Base-by-base conservation (phyloP, 2,329 filamentous ascomycete genomes). In the Alternaria triticimaculans region DNA sequence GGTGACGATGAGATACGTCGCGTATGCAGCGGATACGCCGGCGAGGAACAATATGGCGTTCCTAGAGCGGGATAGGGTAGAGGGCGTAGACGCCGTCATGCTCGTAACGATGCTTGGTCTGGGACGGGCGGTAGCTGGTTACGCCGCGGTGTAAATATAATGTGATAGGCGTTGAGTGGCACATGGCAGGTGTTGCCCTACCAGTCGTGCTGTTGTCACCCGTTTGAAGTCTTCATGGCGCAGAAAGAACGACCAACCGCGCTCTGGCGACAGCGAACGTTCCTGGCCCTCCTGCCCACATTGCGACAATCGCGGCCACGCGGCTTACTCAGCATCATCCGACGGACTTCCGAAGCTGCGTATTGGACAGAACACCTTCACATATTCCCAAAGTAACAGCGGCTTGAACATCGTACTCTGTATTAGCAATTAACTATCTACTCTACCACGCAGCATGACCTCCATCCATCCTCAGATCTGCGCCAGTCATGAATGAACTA, bases 1-100 rank as follows among this genome's bases (percentile, higher is more conserved):
- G 59, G 71, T 78, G 76, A 89, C 91, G 69, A 88, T 80, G 60
- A 88, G 85, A 74, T 88, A 92, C 60, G 86, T 84, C 58, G 87
- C 80, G 53, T 86, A 88, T 11, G 83, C 84, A 46, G 87, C 86
- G 2, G 87, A 86, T 49, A 88, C 76, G 49, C 85, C 85, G 41
- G 88, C 87, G 23, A 88, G 68, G 55, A 87, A 83, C 57, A 91
- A 82, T 60, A 87, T 84, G 60, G 76, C 76, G 41, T 89, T 80
- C 43, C 78, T 76, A 66, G 81, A 82, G 59, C 80, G 80, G 44
- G 79, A 74, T 51, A 79, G 60, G 50, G 78, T 72, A 45, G 72
- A 74, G 21, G 76, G 72, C 15, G 75, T 75, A 51, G 76, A 72
- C 68, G 64, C 69, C 59, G 76, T 66, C 77, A 79, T 80, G 60